Evolutionary conservation across 331 rosid genomes (phyloP).

Genomic region (Spiraea crenata): DNA sequence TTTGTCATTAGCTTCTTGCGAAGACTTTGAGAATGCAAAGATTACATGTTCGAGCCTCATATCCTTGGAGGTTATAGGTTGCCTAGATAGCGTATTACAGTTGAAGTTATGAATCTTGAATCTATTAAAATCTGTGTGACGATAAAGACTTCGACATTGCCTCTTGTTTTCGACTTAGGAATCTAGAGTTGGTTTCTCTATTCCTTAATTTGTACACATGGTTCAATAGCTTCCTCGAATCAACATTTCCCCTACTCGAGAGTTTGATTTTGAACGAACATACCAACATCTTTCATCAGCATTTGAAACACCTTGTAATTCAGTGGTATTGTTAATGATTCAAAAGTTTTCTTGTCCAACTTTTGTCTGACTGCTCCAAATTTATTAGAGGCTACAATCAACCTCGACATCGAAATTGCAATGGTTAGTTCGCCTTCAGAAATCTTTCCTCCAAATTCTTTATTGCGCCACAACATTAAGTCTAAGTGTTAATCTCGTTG

Average conservation of each 20-base stretch:
- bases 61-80: not conserved
- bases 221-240: not conserved
- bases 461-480: no score
- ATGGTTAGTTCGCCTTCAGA: not conserved
- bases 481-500: not conserved
- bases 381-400: not conserved
- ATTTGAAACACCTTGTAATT: not conserved
- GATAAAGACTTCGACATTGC: not conserved
- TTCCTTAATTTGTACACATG: not conserved
- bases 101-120: not conserved
- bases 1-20: slow-evolving; percentile 1
- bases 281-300: no score
- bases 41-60: not conserved
- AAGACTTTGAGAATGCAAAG: not conserved
- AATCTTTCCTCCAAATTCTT: not conserved
- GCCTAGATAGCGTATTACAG: not conserved
- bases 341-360: not conserved
- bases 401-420: no score
- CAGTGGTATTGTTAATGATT: not conserved
- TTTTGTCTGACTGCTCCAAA: not conserved
- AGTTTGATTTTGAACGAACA: not conserved
- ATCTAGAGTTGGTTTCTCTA: not conserved
- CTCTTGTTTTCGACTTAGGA: not conserved
- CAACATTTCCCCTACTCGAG: slow-evolving; percentile 3
- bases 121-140: no score